These are phyloP conservation scores for Cucumis hystrix DNA, from an alignment of 306 rosid species.

Conservation along the genomic window DNA sequence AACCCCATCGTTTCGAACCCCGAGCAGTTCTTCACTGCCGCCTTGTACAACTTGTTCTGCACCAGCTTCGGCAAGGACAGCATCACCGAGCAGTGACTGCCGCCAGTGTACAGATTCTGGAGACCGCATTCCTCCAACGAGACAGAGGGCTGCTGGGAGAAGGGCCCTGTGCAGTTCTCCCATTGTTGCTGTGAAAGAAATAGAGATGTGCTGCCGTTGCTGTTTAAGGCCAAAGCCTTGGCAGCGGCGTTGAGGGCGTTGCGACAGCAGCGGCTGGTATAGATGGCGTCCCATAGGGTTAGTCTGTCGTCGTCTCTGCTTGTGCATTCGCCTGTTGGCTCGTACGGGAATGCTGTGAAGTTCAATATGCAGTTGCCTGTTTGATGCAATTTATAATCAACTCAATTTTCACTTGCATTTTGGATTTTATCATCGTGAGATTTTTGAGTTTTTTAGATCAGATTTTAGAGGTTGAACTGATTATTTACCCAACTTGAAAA, in stretches of 20 bases:
- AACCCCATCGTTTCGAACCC: conserved; percentile 8
- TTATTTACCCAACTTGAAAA: no score
- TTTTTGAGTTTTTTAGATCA: no score
- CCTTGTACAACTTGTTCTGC: conserved; percentile 5
- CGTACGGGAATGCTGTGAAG: conserved; percentile 18
- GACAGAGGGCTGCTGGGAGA: conserved; percentile 11
- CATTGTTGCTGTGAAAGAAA: conserved; percentile 22
- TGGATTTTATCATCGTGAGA: no score
- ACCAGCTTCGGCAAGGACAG: neutral
- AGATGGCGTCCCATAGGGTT: conserved; percentile 31
- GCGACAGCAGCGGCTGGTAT: conserved; percentile 45
- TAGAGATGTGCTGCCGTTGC: neutral
- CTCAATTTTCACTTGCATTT: no score
- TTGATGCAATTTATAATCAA: neutral
- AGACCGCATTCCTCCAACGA: conserved; percentile 30
- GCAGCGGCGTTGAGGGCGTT: conserved; percentile 34
- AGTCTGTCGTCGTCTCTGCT: conserved; percentile 5
- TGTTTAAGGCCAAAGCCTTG: conserved; percentile 25
- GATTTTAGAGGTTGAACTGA: no score
- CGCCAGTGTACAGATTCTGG: conserved; percentile 8
- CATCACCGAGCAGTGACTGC: conserved; percentile 15
- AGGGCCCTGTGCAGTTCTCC: conserved; percentile 19
- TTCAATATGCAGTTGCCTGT: conserved; percentile 38
- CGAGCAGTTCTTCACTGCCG: conserved; percentile 26
- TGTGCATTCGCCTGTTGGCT: conserved; percentile 30